Evolutionary conservation across 371 early-diverging fungal species (phyloP), one percentile per base, ranked within the genome.

Genomic region (Actinomortierella ambigua): DNA sequence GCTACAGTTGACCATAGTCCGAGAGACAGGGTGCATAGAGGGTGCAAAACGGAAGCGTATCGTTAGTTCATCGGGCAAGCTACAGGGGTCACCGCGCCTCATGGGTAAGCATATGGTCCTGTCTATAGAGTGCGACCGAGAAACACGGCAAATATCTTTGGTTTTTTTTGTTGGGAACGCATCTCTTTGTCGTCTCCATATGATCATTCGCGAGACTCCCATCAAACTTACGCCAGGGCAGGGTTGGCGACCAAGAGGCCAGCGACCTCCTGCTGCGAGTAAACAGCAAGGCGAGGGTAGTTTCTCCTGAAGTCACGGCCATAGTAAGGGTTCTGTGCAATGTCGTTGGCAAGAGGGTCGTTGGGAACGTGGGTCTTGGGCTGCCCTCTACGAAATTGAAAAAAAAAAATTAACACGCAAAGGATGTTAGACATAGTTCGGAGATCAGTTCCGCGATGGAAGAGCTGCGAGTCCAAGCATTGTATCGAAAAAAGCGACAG

Each of bases 281-380:
- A 95, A 14, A 91, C 85, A 41, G 90, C 90, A n/a, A 91, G 80
- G 58, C 91, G 89, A 59, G 98, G 98, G 76, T 91, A 96, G 79
- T 90, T 89, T 75, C 97, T 88, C 62, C 98, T 88, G 59, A 85
- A 82, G 76, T 97, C 98, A 59, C 96, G 90, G 64, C 88, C 87
- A 82, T 81, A 95, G 84, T 97, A 97, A 63, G 88, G 86, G 87
- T 95, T 95, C 78, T 89, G 82, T 61, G 85, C 83, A 23, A 95
- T 70, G 58, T 85, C 86, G 61, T 87, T 87, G 42, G 86, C 86
- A 22, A 68, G 24, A 13, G 84, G 60, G 60, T 84, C 84, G 53
- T 82, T 81, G 47, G 83, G 81, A n/a, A 68, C 77, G 59, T 83
- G 83, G 61, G 82, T 76, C 62, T 77, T 78, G 40, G 82, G 80